Evolutionary conservation across 148 eudicot species (phyloP), one percentile per base, ranked within the genome.

Genomic region (Spergularia bocconei): DNA sequence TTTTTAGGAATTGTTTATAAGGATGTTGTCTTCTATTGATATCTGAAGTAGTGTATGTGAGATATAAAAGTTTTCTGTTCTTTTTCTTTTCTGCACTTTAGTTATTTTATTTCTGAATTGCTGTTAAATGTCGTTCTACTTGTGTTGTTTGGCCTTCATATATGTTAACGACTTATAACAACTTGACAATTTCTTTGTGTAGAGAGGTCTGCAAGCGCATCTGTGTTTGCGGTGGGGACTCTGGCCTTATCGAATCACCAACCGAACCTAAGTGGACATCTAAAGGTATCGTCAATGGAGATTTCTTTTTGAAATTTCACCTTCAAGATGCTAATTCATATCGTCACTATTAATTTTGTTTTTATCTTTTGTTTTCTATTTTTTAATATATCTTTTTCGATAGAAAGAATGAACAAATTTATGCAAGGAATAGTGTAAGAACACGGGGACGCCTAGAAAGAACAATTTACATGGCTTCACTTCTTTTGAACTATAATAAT

Each of bases 211-310:
- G 70, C 79, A 82, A 83, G 54, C 87, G 96, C 59, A 75, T 87
- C 41, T 91, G 96, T 86, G 92, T 91, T 79, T 91, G 96, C 57
- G 98, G 98, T 41, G 93, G 87, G 70, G 90, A 90, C 85, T 80
- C 85, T 38, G 77, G 66, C 23, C 62, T 91, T 70, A 81, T 87
- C 39, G 98, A 94, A 83, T 90, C 98, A 79, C 93, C 93, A 73
- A 86, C 88, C 33, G 98, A 94, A 79, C 98, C 98, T 67, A 89
- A 86, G 79, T 94, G 98, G 98, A 87, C 98, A 56, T 80, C 91
- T 55, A 78, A 90, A 86, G 98, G 98, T 90, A 87, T 29, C 68
- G 44, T 25, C 39, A 50, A 9, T 21, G 21, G 72, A 47, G 36
- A 44, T 52, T 59, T 76, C 7, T 65, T 77, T 13, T 66, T 19